A percentile compares a stretch with the other conserved stretches of the same genome.
Evolutionary conservation across 805 yeast species (phyloP).

Genomic region (Torulaspora microellipsoides): DNA sequence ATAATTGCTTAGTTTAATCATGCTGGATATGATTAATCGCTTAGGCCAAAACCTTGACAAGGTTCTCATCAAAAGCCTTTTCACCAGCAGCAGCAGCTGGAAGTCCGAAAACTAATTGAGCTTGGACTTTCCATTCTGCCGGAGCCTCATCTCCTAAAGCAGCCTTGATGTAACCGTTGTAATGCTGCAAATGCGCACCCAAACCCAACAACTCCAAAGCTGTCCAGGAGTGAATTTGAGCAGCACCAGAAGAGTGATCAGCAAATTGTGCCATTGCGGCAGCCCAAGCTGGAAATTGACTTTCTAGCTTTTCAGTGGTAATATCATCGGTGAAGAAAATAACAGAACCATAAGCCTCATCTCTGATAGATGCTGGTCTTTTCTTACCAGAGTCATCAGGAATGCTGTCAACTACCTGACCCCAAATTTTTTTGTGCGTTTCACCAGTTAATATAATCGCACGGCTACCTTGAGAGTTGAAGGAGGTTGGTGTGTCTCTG

Average conservation of each 20-base stretch:
- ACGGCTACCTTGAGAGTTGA: conserved; percentile 48
- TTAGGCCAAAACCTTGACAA: conserved; percentile 36
- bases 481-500: conserved; percentile 47
- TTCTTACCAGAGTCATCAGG: conserved; percentile 38
- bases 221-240: conserved; percentile 49
- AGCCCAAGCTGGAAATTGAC: conserved; percentile 41
- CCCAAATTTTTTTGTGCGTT: conserved; percentile 45
- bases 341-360: conserved; percentile 47
- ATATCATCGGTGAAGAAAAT: conserved; percentile 45
- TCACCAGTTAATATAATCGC: conserved; percentile 46
- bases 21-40: too few species aligned
- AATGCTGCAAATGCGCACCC: conserved; percentile 52
- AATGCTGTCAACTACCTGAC: conserved; percentile 37
- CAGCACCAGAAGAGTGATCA: conserved; percentile 45
- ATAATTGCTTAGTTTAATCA: too few species aligned
- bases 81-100: conserved; percentile 35
- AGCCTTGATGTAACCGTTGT: conserved; percentile 42
- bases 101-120: conserved; percentile 49
- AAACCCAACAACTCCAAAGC: conserved; percentile 42
- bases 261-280: conserved; percentile 47
- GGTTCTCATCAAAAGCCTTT: conserved; percentile 42
- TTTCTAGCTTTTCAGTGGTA: conserved; percentile 39
- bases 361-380: conserved; percentile 41
- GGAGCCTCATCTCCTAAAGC: conserved; percentile 40
- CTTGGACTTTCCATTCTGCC: conserved; percentile 41